A percentile compares a stretch with the other conserved stretches of the same genome.
These are phyloP conservation scores for Catharanthus roseus DNA, from an alignment of 257 asterid genomes.

Conservation along the genomic window DNA sequence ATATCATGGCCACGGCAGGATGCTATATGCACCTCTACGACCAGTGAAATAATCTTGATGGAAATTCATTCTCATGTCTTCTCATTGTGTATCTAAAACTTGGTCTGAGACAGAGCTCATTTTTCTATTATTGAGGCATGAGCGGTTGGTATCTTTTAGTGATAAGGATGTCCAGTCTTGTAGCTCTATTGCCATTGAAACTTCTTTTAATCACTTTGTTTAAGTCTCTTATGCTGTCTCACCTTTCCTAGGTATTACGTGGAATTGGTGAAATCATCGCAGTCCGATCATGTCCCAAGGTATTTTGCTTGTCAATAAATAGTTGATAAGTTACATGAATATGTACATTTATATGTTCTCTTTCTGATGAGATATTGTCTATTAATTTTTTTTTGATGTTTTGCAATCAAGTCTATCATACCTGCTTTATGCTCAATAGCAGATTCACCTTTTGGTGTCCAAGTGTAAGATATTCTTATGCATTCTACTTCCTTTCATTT, in stretches of 20 bases:
- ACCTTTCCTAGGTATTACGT: slow-evolving; percentile 63
- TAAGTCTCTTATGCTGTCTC: neutral
- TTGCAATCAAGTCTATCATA: neutral
- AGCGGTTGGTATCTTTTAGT: neutral
- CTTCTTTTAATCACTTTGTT: neutral
- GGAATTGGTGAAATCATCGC: slow-evolving; percentile 84
- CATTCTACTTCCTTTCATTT: slow-evolving; percentile 17
- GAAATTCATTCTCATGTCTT: neutral
- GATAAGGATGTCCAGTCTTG: neutral
- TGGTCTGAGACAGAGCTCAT: neutral
- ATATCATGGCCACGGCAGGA: too few relatives aligned
- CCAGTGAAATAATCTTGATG: neutral
- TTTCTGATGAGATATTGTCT: neutral
- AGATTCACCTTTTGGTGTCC: neutral
- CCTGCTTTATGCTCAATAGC: neutral
- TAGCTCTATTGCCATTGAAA: slow-evolving; percentile 1
- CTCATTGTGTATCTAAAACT: neutral
- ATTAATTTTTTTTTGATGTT: neutral
- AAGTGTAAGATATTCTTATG: neutral
- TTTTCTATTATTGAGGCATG: neutral
- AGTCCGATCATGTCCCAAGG: slow-evolving; percentile 81
- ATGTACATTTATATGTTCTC: neutral
- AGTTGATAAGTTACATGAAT: neutral
- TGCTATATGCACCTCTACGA: neutral
- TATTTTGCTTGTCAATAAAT: slow-evolving; percentile 18